phyloP scores from a whole-genome alignment of 805 yeast species.

The Saturnispora galanensis region DNA sequence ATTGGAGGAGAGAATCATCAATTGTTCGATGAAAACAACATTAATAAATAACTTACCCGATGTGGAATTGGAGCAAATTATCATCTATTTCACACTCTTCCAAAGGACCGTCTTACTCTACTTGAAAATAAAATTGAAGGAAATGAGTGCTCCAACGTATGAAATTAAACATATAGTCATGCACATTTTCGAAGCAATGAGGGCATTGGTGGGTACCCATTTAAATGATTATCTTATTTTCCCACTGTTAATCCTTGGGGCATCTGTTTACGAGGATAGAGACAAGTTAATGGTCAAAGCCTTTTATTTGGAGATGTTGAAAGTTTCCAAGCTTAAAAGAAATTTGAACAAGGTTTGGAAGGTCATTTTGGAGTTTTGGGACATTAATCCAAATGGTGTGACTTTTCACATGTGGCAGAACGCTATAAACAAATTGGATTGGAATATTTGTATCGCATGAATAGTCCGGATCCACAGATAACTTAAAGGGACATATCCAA shows the following conservation, averaged over 20 bases:
- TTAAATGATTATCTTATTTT: slow-evolving; percentile 15
- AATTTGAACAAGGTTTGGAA: slow-evolving; percentile 16
- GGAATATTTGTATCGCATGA: slow-evolving; percentile 18
- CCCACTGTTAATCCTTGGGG: slow-evolving; percentile 19
- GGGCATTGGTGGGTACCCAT: slow-evolving; percentile 9
- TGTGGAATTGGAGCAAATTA: slow-evolving; percentile 6
- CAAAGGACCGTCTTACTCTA: slow-evolving; percentile 15
- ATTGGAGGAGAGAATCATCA: slow-evolving; percentile 11
- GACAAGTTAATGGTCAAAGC: slow-evolving; percentile 17
- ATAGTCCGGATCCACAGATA: background rate
- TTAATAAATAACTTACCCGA: slow-evolving; percentile 1
- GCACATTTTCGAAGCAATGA: slow-evolving; percentile 15
- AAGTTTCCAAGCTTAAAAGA: slow-evolving; percentile 7
- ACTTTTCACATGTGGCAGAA: slow-evolving; percentile 18
- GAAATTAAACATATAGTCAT: slow-evolving; percentile 17
- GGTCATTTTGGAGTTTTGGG: slow-evolving; percentile 20
- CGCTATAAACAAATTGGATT: slow-evolving; percentile 17
- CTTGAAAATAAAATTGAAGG: slow-evolving; percentile 15
- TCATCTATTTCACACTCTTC: slow-evolving; percentile 17
- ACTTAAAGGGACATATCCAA: background rate
- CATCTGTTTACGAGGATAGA: slow-evolving; percentile 20
- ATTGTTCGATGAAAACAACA: slow-evolving; percentile 11
- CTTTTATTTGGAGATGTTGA: slow-evolving; percentile 12
- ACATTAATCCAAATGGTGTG: slow-evolving; percentile 17
- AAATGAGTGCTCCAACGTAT: slow-evolving; percentile 16